Conservation (phyloP, 1,139 yeast species). For the Candida tropicalis region DNA sequence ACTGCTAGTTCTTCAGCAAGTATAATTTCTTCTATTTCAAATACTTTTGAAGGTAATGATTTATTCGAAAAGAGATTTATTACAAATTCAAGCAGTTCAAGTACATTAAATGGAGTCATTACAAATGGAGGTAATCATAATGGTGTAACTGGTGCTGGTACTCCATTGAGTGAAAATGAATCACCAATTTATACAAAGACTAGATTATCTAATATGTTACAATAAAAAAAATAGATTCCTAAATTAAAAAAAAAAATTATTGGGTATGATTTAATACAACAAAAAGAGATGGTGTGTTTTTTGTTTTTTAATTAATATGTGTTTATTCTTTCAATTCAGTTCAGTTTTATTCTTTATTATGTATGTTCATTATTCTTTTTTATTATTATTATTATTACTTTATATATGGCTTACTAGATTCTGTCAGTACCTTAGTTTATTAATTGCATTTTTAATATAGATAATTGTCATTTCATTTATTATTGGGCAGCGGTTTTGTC, state of each 20-base stretch:
- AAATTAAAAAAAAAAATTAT: too few relatives aligned
- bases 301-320: background rate
- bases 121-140: background rate
- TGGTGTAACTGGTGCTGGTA: constrained; percentile 4
- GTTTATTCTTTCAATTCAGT: constrained; percentile 1
- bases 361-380: background rate
- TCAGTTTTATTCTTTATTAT: constrained; percentile 1
- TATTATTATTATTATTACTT: background rate
- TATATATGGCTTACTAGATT: background rate
- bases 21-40: constrained; percentile 6
- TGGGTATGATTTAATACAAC: too few relatives aligned
- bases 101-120: background rate
- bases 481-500: background rate
- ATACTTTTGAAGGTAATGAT: constrained; percentile 8
- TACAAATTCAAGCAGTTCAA: background rate
- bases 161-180: constrained; percentile 16
- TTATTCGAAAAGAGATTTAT: constrained; percentile 7
- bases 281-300: constrained; percentile 6
- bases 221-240: background rate
- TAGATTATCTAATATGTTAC: constrained; percentile 6
- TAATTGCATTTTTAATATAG: constrained; percentile 4
- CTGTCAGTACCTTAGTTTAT: background rate
- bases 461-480: background rate
- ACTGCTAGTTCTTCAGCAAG: constrained; percentile 6
- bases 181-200: constrained; percentile 12